A percentile compares a stretch with the other conserved stretches of the same genome.
Evolutionary conservation across 441 rosid genomes (phyloP).

Genomic region (Pelargonium citronellum): DNA sequence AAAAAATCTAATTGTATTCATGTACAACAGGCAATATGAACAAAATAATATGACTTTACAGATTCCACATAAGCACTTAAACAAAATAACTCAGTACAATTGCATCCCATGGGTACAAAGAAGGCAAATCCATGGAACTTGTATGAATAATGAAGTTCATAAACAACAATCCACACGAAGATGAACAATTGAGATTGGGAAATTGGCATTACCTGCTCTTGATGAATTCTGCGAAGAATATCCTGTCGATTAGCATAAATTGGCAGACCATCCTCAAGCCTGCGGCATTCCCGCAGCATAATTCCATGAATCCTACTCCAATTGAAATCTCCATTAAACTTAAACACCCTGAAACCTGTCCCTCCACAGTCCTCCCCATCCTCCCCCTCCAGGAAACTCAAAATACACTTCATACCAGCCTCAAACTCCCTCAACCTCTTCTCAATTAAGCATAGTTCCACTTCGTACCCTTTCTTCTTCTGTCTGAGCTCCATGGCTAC

Average conservation of each 20-base stretch:
- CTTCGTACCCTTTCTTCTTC: constrained; percentile 25
- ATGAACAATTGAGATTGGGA: background rate
- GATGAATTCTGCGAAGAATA: constrained; percentile 40
- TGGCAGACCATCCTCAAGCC: constrained; percentile 64
- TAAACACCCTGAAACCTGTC: constrained; percentile 28
- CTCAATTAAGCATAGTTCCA: constrained; percentile 32
- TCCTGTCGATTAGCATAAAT: constrained; percentile 44
- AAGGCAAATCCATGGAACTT: no score
- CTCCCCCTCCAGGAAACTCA: constrained; percentile 31
- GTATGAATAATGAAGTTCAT: no score
- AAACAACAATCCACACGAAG: no score
- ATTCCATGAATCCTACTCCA: constrained; percentile 49
- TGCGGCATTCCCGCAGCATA: constrained; percentile 53
- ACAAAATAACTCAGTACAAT: no score
- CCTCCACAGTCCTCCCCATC: constrained; percentile 14
- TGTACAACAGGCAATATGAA: no score
- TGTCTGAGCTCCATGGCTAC: constrained; percentile 19
- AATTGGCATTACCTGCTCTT: constrained; percentile 38
- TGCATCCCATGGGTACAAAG: no score
- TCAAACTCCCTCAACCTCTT: constrained; percentile 48
- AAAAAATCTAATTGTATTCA: no score
- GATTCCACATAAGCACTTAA: no score
- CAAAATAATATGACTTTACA: no score
- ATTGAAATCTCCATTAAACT: constrained; percentile 29
- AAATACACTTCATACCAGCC: constrained; percentile 40